A percentile compares a stretch with the other conserved stretches of the same genome.
phyloP scores from a whole-genome alignment of 495 filamentous ascomycete genomes.

The Daldinia grandis region DNA sequence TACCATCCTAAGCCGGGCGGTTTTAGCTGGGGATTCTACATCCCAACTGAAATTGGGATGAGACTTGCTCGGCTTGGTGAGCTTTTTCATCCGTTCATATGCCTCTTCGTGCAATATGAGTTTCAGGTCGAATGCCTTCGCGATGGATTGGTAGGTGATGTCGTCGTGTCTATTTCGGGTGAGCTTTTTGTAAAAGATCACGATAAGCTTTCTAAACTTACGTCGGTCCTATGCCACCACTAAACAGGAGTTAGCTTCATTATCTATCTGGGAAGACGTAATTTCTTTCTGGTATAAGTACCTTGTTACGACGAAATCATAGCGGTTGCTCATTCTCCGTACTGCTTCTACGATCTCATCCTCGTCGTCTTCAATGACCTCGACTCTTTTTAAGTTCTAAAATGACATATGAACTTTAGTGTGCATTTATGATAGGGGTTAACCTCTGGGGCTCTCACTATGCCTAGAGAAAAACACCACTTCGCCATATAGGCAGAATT shows the following conservation, averaged over 20 bases:
- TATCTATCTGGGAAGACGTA: background rate
- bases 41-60: conserved; percentile 88
- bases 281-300: conserved; percentile 12
- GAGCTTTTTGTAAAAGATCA: conserved; percentile 16
- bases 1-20: conserved; percentile 89
- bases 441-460: conserved; percentile 56
- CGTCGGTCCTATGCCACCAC: conserved; percentile 96
- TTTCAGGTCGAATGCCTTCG: conserved; percentile 81
- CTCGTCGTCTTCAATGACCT: conserved; percentile 93
- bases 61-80: conserved; percentile 74
- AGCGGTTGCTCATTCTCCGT: conserved; percentile 81
- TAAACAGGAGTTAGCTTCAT: conserved; percentile 42
- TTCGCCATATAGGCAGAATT: conserved; percentile 93
- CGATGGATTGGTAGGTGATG: conserved; percentile 95
- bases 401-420: conserved; percentile 4
- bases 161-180: conserved; percentile 83
- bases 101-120: conserved; percentile 79
- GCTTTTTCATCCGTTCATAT: conserved; percentile 79
- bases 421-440: background rate
- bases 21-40: conserved; percentile 75
- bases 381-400: conserved; percentile 80
- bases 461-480: conserved; percentile 90
- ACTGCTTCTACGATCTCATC: conserved; percentile 88
- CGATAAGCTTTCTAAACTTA: conserved; percentile 47
- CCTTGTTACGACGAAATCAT: conserved; percentile 92